Base-by-base conservation (phyloP, 1,139 yeast species). In the Arxiozyma slooffiae region DNA sequence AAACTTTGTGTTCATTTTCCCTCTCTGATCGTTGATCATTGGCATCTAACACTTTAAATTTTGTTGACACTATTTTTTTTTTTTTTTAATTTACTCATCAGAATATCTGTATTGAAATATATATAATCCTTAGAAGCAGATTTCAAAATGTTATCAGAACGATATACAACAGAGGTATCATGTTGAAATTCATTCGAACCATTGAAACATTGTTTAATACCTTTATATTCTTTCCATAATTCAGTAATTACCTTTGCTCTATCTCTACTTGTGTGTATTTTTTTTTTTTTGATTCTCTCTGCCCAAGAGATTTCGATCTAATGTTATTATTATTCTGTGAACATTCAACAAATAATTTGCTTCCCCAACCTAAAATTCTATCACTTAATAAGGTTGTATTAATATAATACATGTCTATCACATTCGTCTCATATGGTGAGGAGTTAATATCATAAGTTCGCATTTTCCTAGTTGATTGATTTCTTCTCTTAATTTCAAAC, bases 11-110 rank as follows among this genome's bases (percentile, higher is more conserved):
- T 86, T 98, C 98, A 92, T 66, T 92, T 92, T 83, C 81, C 52
- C 98, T 77, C 68, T 92, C 98, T 41, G 90, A 81, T 53, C 98
- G 74, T 69, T 92, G 98, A 1, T 98, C 99, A 47, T 98, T 98
- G 6, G 96, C 97, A 71, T 92, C 99, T 51, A 89, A 73, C 46
- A 94, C 87, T 60, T 80, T 81, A 62, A 90, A 82, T 54, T 76
- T 81, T 51, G 79, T 75, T 11, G 82, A 73, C 57, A 84, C 76
- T 53, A 90, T 80, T 53, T 75, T 75, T 98, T 0, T 97, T 89
- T 8, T 98, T 92, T 69, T 90, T 92, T 61, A 92, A 87, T 44
- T 98, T 74, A 3, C 97, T 97, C 59, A 80, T 83, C 54, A 92
- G 71, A 51, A 92, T 89, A 67, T 92, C 98, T 53, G 76, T 80